Conservation (phyloP, 2,329 filamentous ascomycete genomes). For the Apiospora phragmitis region DNA sequence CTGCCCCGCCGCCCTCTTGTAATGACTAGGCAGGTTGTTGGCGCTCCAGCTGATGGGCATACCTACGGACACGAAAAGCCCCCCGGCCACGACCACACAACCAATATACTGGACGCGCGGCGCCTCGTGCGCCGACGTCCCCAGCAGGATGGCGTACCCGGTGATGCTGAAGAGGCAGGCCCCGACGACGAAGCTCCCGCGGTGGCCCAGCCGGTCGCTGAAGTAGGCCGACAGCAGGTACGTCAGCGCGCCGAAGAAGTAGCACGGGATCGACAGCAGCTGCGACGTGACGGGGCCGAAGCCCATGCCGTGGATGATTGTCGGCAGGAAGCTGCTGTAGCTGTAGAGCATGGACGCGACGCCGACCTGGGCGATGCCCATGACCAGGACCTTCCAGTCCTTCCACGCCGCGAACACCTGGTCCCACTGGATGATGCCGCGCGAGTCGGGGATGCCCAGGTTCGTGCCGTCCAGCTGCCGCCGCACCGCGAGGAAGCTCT, state of each 20-base stretch:
- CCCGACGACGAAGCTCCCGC: constrained; percentile 30
- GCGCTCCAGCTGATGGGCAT: constrained; percentile 17
- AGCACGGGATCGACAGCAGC: constrained; percentile 58
- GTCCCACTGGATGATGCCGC: constrained; percentile 48
- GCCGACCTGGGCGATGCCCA: constrained; percentile 54
- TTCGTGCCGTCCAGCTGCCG: background rate
- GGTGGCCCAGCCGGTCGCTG: constrained; percentile 43
- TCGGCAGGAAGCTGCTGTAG: constrained; percentile 59
- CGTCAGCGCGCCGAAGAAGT: constrained; percentile 46
- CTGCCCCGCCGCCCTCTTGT: constrained; percentile 14
- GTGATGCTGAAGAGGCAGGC: constrained; percentile 10
- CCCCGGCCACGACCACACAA: constrained; percentile 13
- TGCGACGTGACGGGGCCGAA: constrained; percentile 52
- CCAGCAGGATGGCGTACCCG: constrained; percentile 13
- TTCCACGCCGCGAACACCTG: constrained; percentile 37
- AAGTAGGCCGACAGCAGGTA: constrained; percentile 46
- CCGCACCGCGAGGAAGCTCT: background rate
- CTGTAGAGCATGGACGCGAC: constrained; percentile 48
- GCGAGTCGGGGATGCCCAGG: background rate
- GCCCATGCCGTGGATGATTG: constrained; percentile 53
- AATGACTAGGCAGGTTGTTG: constrained; percentile 16
- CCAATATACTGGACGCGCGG: constrained; percentile 13
- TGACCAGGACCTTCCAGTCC: constrained; percentile 39
- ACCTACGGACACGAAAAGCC: constrained; percentile 15
- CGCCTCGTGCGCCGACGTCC: background rate